These are phyloP conservation scores for Aspergillus fijiensis DNA, from an alignment of 2,329 filamentous ascomycete genomes.

Conservation along the genomic window DNA sequence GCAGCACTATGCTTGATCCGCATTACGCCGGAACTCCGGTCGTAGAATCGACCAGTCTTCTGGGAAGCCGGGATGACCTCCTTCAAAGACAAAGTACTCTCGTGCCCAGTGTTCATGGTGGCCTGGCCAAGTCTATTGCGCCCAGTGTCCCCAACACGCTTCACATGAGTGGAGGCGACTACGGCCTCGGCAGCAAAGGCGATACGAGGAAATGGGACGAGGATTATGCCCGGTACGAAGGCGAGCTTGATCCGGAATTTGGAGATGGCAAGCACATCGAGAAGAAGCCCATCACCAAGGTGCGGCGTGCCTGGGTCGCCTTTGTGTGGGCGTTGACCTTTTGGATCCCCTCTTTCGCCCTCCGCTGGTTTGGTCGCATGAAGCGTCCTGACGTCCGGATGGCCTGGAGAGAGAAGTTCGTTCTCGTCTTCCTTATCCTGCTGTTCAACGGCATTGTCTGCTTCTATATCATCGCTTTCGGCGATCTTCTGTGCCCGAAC, in stretches of 20 bases:
- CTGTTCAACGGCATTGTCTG: conserved; percentile 78
- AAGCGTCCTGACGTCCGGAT: conserved; percentile 94
- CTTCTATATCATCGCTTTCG: conserved; percentile 91
- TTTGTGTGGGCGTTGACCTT: conserved; percentile 86
- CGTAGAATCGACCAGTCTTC: conserved; percentile 60
- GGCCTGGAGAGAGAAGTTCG: conserved; percentile 95
- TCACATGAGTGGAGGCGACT: conserved; percentile 75
- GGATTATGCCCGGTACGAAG: conserved; percentile 65
- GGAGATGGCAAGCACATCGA: conserved; percentile 75
- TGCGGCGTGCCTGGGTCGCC: conserved; percentile 74
- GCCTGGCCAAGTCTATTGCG: conserved; percentile 53
- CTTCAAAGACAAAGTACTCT: conserved; percentile 47
- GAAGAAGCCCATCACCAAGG: conserved; percentile 61
- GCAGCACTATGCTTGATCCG: conserved; percentile 65
- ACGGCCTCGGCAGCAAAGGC: conserved; percentile 83
- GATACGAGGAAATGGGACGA: conserved; percentile 69
- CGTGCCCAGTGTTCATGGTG: conserved; percentile 50
- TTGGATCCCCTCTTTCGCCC: conserved; percentile 85
- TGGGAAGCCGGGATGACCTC: conserved; percentile 70
- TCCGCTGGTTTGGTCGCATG: conserved; percentile 87
- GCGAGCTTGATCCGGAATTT: conserved; percentile 72
- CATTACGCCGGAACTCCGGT: conserved; percentile 57
- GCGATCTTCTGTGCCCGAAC: conserved; percentile 82
- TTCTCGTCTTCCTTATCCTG: conserved; percentile 76
- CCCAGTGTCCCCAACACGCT: conserved; percentile 52